These are phyloP conservation scores for Eimeria maxima DNA, from an alignment of 169 alveolate species.

Conservation along the genomic window DNA sequence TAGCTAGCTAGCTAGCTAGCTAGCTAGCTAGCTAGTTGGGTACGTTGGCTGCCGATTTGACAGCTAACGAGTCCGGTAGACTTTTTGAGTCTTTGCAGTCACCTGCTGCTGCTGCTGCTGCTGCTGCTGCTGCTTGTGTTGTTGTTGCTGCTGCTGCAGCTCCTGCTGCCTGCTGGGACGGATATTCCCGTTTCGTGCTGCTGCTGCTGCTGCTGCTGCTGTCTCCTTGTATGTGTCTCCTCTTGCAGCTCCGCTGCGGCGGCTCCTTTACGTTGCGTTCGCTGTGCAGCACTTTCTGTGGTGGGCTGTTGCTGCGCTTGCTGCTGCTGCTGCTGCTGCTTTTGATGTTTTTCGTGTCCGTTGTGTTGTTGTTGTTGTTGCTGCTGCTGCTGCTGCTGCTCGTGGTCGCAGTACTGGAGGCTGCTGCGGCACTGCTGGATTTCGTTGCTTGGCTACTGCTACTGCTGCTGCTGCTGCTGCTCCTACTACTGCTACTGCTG, in stretches of 20 bases:
- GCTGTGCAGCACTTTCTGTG: background rate
- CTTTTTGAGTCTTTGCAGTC: background rate
- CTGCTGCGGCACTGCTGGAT: background rate
- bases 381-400: background rate
- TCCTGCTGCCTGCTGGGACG: no score
- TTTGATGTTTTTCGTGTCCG: no score
- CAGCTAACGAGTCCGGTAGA: no score
- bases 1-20: no score
- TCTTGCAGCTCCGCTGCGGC: slow-evolving; percentile 13
- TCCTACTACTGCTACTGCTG: background rate
- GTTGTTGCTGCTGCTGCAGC: no score
- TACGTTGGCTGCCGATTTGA: background rate
- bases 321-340: background rate
- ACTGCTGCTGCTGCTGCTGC: background rate
- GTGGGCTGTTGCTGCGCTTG: background rate
- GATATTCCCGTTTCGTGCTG: no score
- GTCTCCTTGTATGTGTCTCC: background rate
- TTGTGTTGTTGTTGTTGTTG: background rate
- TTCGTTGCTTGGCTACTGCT: background rate
- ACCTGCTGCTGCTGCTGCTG: background rate
- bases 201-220: background rate
- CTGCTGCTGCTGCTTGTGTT: no score
- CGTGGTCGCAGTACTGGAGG: background rate
- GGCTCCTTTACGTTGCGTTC: background rate
- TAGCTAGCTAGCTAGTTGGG: background rate